phyloP scores from a whole-genome alignment of 768 basidiomycete genomes.

The Phanerochaete carnosa region DNA sequence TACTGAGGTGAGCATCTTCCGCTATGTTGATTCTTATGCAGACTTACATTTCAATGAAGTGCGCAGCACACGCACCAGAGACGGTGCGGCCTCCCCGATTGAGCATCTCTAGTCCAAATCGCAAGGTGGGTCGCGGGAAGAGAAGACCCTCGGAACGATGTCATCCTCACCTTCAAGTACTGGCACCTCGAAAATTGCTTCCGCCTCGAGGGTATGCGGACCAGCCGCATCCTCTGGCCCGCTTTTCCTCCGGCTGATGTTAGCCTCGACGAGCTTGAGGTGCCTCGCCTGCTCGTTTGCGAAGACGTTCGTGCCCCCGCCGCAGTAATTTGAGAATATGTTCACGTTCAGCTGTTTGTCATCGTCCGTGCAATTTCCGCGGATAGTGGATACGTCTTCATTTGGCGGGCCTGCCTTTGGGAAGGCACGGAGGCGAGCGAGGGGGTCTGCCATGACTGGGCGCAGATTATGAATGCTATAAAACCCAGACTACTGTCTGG shows the following conservation, averaged over 20 bases:
- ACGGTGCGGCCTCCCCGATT: slow-evolving; percentile 23
- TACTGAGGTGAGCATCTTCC: neutral
- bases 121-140: neutral
- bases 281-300: slow-evolving; percentile 14
- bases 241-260: slow-evolving; percentile 5
- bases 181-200: slow-evolving; percentile 19
- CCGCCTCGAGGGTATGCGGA: slow-evolving; percentile 6
- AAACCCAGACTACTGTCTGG: no score
- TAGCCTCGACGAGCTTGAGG: slow-evolving; percentile 20
- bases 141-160: neutral
- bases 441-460: neutral
- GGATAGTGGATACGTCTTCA: slow-evolving; percentile 16
- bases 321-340: slow-evolving; percentile 21
- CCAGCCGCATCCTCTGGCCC: neutral
- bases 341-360: slow-evolving; percentile 19
- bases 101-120: slow-evolving; percentile 21
- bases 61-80: slow-evolving; percentile 17
- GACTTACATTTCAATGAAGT: slow-evolving; percentile 22
- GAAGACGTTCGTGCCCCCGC: slow-evolving; percentile 17
- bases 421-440: slow-evolving; percentile 9
- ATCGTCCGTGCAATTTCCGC: slow-evolving; percentile 19
- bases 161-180: slow-evolving; percentile 19
- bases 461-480: no score
- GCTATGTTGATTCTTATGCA: neutral
- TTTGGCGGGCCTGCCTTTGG: slow-evolving; percentile 23